These are phyloP conservation scores for Gypsophila paniculata DNA, from an alignment of 179 eudicot genomes.

Conservation along the genomic window DNA sequence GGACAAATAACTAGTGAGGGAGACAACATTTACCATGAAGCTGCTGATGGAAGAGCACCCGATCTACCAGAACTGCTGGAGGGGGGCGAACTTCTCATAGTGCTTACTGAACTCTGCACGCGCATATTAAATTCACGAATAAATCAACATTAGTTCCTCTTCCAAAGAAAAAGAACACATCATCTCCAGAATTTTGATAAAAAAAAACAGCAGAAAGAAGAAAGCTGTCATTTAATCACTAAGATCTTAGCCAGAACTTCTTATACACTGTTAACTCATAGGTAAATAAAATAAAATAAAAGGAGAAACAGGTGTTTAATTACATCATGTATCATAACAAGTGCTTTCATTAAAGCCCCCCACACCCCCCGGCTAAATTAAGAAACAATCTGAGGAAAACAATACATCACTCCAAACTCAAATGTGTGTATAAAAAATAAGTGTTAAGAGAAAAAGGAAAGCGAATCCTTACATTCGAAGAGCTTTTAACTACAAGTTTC, in stretches of 20 bases:
- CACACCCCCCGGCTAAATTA: no score
- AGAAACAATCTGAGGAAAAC: no score
- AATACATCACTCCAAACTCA: background rate
- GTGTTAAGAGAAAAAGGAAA: background rate
- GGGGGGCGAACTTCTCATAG: slow-evolving; percentile 53
- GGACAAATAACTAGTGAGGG: background rate
- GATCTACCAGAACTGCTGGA: slow-evolving; percentile 66
- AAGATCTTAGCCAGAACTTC: background rate
- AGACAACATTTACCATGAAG: slow-evolving; percentile 59
- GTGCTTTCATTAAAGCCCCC: no score
- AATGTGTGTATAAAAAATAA: background rate
- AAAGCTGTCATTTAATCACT: background rate
- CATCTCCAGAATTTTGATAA: background rate
- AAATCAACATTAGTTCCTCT: background rate
- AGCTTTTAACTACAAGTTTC: slow-evolving; percentile 37
- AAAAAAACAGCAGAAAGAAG: background rate
- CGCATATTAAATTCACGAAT: slow-evolving; percentile 20
- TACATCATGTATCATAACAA: no score
- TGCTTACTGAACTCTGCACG: slow-evolving; percentile 39
- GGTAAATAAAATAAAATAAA: no score
- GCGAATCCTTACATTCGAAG: slow-evolving; percentile 46
- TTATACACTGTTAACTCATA: no score
- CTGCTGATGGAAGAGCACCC: slow-evolving; percentile 76
- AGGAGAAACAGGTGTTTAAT: no score
- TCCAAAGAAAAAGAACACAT: background rate